Percentiles rank a stretch among this genome's conserved stretches.
Conservation (phyloP, 2,329 filamentous ascomycete species). For the Penicillium sp. region DNA sequence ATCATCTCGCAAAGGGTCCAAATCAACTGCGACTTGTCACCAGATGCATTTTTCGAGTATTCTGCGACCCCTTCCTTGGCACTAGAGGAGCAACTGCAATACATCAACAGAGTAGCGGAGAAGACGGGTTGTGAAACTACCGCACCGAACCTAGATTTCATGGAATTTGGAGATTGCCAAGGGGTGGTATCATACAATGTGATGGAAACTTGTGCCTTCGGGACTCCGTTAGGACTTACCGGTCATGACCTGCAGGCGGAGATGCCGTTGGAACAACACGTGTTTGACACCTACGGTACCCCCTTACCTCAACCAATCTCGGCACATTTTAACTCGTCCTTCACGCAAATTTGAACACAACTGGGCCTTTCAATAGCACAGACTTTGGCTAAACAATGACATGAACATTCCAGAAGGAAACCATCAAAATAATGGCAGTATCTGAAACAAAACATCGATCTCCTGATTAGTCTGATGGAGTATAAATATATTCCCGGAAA, state of each 20-base stretch:
- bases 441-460: not conserved
- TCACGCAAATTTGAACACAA: not conserved
- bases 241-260: not conserved
- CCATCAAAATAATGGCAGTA: not conserved
- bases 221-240: not conserved
- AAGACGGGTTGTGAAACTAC: not conserved
- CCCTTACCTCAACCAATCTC: not conserved
- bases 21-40: not conserved
- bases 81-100: not conserved
- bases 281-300: not conserved
- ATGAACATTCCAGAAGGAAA: no score
- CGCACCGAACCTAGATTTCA: not conserved
- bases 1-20: not conserved
- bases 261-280: not conserved
- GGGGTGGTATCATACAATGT: no score
- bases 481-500: not conserved
- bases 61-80: not conserved
- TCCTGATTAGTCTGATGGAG: not conserved
- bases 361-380: not conserved
- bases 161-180: not conserved
- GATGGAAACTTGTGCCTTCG: not conserved
- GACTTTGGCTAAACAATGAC: not conserved
- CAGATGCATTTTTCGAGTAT: not conserved
- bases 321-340: not conserved
- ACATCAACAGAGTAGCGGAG: not conserved